A percentile compares a stretch with the other conserved stretches of the same genome.
Conservation (phyloP, 495 filamentous ascomycete genomes). For the Annulohypoxylon maeteangense region DNA sequence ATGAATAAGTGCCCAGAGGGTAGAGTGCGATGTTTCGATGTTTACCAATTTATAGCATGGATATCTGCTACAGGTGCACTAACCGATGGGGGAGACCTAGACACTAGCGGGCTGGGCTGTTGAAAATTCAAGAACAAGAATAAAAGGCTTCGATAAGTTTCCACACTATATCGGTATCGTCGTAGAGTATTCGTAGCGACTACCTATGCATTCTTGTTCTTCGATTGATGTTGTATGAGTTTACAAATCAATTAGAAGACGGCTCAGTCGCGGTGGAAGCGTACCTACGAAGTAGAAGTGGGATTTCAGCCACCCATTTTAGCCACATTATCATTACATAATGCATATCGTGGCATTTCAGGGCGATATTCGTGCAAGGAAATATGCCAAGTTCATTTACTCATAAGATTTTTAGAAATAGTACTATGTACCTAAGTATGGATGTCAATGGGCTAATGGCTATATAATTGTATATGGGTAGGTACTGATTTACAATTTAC, state of each 20-base stretch:
- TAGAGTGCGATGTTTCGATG: too few relatives aligned
- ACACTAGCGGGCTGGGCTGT: neutral
- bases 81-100: neutral
- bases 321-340: neutral
- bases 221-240: neutral
- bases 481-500: too few relatives aligned
- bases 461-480: too few relatives aligned
- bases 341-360: too few relatives aligned
- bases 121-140: neutral
- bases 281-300: too few relatives aligned
- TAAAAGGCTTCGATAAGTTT: neutral
- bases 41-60: neutral
- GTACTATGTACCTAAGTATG: too few relatives aligned
- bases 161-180: neutral
- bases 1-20: too few relatives aligned
- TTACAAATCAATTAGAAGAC: neutral
- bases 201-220: neutral
- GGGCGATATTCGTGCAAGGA: too few relatives aligned
- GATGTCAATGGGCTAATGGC: too few relatives aligned
- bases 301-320: neutral
- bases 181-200: neutral
- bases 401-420: too few relatives aligned
- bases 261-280: too few relatives aligned
- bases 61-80: neutral
- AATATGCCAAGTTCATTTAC: too few relatives aligned